Evolutionary conservation across 2,329 filamentous ascomycete species (phyloP).

Genomic region (Xylaria polymorpha): DNA sequence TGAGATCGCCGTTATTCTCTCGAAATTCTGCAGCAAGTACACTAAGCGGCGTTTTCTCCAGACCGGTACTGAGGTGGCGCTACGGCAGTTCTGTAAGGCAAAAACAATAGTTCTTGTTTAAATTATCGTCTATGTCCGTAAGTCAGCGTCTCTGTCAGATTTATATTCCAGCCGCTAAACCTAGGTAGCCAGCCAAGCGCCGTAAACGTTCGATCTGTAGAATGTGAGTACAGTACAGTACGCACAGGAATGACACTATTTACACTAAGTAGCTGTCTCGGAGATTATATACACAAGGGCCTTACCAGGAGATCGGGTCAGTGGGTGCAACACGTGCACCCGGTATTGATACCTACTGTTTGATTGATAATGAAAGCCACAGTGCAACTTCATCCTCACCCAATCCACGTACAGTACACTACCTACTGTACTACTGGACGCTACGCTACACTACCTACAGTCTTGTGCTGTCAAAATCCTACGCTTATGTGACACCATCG

Average conservation of each 20-base stretch:
- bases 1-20: slow-evolving; percentile 1
- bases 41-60: slow-evolving; percentile 6
- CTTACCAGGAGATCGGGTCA: slow-evolving; percentile 37
- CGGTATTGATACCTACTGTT: slow-evolving; percentile 14
- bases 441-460: not conserved
- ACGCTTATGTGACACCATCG: slow-evolving; percentile 1
- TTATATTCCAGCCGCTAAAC: not conserved
- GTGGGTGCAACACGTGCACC: slow-evolving; percentile 1
- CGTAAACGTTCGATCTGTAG: not conserved
- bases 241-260: not conserved
- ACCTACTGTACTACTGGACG: not conserved
- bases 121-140: not conserved
- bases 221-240: not conserved
- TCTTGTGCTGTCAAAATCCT: not conserved
- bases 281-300: slow-evolving; percentile 17
- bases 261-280: not conserved
- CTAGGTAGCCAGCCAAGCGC: not conserved
- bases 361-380: slow-evolving; percentile 1
- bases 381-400: not conserved
- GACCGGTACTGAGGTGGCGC: slow-evolving; percentile 6
- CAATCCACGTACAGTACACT: not conserved
- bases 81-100: not conserved
- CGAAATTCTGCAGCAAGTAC: not conserved
- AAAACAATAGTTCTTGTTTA: not conserved
- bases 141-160: not conserved